A percentile compares a stretch with the other conserved stretches of the same genome.
Conservation (phyloP, 2,329 filamentous ascomycete species). For the Microdochium trichocladiopsis region DNA sequence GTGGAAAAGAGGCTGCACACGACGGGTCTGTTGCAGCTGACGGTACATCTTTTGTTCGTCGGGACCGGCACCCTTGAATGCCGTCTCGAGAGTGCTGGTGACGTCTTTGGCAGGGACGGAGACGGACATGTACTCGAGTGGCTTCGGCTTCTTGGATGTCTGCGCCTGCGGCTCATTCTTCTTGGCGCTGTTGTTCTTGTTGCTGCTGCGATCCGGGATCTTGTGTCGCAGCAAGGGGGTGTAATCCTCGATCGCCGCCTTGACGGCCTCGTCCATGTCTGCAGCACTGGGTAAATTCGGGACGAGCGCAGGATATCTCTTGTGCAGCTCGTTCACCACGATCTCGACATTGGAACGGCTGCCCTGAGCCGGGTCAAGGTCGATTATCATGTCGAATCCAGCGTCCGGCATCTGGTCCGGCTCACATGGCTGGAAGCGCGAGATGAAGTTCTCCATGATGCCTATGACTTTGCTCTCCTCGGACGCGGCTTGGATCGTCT, state of each 20-base stretch:
- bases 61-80: conserved; percentile 52
- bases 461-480: conserved; percentile 66
- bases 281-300: conserved; percentile 61
- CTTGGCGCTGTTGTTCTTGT: conserved; percentile 37
- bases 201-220: conserved; percentile 51
- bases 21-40: conserved; percentile 63
- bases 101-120: conserved; percentile 35
- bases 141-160: conserved; percentile 33
- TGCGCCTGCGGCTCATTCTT: conserved; percentile 26
- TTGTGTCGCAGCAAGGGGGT: conserved; percentile 69
- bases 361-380: conserved; percentile 70
- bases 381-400: conserved; percentile 76
- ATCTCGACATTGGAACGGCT: conserved; percentile 83
- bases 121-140: conserved; percentile 51
- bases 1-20: conserved; percentile 82
- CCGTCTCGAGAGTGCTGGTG: conserved; percentile 53
- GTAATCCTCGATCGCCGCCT: conserved; percentile 69
- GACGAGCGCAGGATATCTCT: conserved; percentile 72
- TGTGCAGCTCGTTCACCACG: conserved; percentile 63
- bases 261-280: conserved; percentile 74
- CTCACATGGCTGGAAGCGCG: conserved; percentile 75
- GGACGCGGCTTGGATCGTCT: conserved; percentile 87
- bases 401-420: conserved; percentile 63
- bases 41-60: conserved; percentile 63
- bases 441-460: conserved; percentile 93